Conservation (phyloP, 2,329 filamentous ascomycete genomes). For the Aureobasidium sp. region DNA sequence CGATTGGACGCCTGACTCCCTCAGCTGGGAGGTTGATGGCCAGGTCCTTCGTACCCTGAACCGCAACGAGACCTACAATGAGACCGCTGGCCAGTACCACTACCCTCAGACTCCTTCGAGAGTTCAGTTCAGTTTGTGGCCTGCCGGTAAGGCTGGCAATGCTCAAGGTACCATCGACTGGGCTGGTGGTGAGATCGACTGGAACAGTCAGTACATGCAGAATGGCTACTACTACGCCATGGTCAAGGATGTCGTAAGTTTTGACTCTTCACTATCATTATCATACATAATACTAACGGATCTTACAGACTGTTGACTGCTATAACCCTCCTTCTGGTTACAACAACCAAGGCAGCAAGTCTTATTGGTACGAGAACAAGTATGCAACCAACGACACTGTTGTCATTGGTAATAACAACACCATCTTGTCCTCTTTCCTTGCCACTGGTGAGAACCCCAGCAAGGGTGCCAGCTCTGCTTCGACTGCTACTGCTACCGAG, state of each 20-base stretch:
- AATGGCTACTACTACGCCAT: slow-evolving; percentile 85
- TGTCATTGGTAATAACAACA: slow-evolving; percentile 64
- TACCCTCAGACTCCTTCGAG: slow-evolving; percentile 89
- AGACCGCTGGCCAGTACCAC: slow-evolving; percentile 69
- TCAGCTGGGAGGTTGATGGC: slow-evolving; percentile 85
- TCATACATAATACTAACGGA: not conserved
- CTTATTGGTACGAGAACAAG: slow-evolving; percentile 66
- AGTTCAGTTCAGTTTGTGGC: slow-evolving; percentile 93
- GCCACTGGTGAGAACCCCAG: slow-evolving; percentile 71
- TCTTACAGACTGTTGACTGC: slow-evolving; percentile 58
- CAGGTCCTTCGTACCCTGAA: slow-evolving; percentile 66
- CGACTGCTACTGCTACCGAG: slow-evolving; percentile 25
- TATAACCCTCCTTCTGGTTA: slow-evolving; percentile 72
- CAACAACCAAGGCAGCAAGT: slow-evolving; percentile 46
- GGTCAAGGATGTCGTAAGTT: slow-evolving; percentile 56
- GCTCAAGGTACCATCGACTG: slow-evolving; percentile 78
- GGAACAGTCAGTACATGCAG: slow-evolving; percentile 71
- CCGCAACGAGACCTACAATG: slow-evolving; percentile 77
- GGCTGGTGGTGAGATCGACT: slow-evolving; percentile 87
- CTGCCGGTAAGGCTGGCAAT: slow-evolving; percentile 73
- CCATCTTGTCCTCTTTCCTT: slow-evolving; percentile 68
- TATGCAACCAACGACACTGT: slow-evolving; percentile 69
- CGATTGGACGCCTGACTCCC: slow-evolving; percentile 79
- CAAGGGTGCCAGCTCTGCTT: slow-evolving; percentile 31
- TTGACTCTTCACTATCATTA: slow-evolving; percentile 19